Evolutionary conservation across 2,329 filamentous ascomycete species (phyloP).

Genomic region (Pseudocercospora cruenta): DNA sequence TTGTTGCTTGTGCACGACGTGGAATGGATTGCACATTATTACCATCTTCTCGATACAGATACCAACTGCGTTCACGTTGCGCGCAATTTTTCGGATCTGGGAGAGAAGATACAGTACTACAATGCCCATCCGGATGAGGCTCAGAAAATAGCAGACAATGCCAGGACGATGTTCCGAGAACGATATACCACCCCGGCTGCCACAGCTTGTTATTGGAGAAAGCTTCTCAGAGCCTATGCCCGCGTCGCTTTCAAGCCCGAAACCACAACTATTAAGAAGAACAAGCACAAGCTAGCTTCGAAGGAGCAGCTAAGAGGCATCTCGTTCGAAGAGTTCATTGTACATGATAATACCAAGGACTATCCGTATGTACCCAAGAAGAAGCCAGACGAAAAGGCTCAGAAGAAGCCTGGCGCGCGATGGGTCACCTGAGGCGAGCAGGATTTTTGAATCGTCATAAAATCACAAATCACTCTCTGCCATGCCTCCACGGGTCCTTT

Average conservation of each 20-base stretch:
- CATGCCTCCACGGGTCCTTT: neutral
- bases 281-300: slow-evolving; percentile 17
- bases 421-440: neutral
- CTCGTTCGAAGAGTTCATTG: slow-evolving; percentile 31
- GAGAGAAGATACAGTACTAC: slow-evolving; percentile 31
- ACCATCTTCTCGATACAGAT: slow-evolving; percentile 31
- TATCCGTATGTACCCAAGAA: slow-evolving; percentile 15
- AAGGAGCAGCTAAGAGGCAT: slow-evolving; percentile 28
- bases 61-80: slow-evolving; percentile 33
- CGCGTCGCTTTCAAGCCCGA: slow-evolving; percentile 30
- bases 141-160: slow-evolving; percentile 27
- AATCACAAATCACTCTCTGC: neutral
- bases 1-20: slow-evolving; percentile 34
- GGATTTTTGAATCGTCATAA: neutral
- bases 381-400: neutral
- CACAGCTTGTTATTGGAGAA: slow-evolving; percentile 38
- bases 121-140: slow-evolving; percentile 27
- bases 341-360: slow-evolving; percentile 25
- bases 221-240: slow-evolving; percentile 31
- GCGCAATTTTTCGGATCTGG: slow-evolving; percentile 32
- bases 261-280: slow-evolving; percentile 11
- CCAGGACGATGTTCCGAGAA: slow-evolving; percentile 27
- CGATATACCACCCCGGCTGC: slow-evolving; percentile 35
- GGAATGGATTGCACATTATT: slow-evolving; percentile 35
- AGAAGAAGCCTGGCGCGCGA: neutral